Evolutionary conservation across 495 filamentous ascomycete species (phyloP), one percentile per base, ranked within the genome.

Genomic region (Chaetomium cochliodes): DNA sequence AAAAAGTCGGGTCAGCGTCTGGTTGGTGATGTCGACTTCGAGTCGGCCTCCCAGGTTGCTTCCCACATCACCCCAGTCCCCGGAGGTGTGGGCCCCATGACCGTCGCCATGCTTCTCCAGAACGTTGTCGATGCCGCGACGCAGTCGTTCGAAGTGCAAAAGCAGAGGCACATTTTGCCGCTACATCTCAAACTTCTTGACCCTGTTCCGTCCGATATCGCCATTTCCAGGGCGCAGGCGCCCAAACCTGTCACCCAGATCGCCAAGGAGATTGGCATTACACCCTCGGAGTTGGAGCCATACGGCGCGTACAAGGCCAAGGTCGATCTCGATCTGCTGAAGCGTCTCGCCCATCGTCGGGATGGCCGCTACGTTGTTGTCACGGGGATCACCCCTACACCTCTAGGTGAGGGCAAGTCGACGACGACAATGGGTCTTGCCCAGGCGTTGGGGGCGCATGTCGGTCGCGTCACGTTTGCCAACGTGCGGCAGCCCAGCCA

Each of bases 41-140:
- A 93, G 53, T 88, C 90, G 58, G 93, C 92, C 46, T 84, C 84
- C 20, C 82, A 94, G 70, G 89, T 97, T 52, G 94, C 92, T 23
- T 96, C 92, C n/a, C 86, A 89, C 65, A 98, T 98, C 70, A 98
- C 96, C 1, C 94, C 94, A 2, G 94, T 98, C 41, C 94, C 96
- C 1, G 94, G 94, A 64, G 94, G 94, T 72, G 94, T 98, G 63
- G 94, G 94, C 4, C 94, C 94, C 44, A 98, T 98, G 93, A 98
- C 94, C 15, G 92, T 98, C 58, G 94, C 94, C 39, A 98, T 98
- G 90, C 83, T 98, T 20, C 74, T 98, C 64, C 88, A 96, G 76
- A 98, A 98, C 73, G 92, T 98, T 26, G 89, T 98, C 44, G 86
- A 90, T 66, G 84, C 92, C 23, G 88, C 93, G 33, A 89, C 87